Conservation (phyloP, 305 asterid genomes). For the Stenogyne calaminthoides region DNA sequence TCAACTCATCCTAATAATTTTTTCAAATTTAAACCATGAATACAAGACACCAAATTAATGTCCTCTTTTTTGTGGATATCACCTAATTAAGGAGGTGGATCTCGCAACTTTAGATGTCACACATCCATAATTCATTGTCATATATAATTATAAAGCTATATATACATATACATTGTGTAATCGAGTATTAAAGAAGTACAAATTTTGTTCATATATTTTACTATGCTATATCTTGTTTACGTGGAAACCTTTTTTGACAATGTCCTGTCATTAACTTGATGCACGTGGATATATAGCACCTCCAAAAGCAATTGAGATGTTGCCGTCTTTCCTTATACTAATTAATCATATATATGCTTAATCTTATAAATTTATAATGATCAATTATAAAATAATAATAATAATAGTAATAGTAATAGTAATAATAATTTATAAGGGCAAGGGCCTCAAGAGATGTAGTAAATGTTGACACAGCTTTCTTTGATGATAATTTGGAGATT, state of each 20-base stretch:
- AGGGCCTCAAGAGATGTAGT: too few species aligned
- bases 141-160: constrained; percentile 10
- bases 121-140: too few species aligned
- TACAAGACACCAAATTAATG: constrained; percentile 20
- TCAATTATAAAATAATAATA: too few species aligned
- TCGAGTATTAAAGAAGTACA: neutral
- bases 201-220: neutral
- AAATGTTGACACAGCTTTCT: too few species aligned
- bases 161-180: neutral
- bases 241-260: neutral
- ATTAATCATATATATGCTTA: neutral
- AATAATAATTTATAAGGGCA: too few species aligned
- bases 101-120: too few species aligned
- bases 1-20: constrained; percentile 25
- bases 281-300: neutral
- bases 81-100: too few species aligned
- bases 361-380: too few species aligned
- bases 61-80: constrained; percentile 30
- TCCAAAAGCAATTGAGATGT: neutral
- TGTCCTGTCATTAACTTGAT: neutral
- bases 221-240: neutral
- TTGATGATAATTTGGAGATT: too few species aligned
- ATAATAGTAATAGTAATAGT: too few species aligned
- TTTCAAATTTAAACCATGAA: constrained; percentile 25
- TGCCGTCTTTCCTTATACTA: neutral